Conservation (phyloP, 768 basidiomycete genomes). For the Calvatia gigantea region DNA sequence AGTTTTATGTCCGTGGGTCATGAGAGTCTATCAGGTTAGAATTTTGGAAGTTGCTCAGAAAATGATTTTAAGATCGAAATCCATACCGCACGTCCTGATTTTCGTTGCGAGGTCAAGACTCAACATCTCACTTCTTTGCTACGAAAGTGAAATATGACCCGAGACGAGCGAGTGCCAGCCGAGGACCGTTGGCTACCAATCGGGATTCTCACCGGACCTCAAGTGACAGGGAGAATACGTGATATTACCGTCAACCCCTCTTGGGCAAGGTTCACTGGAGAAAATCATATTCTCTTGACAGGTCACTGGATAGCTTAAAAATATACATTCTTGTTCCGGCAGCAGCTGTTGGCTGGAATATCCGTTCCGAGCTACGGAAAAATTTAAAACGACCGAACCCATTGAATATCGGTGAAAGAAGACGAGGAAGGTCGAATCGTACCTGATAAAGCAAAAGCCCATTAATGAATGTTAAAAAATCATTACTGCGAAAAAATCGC, state of each 20-base stretch:
- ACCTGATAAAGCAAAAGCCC: neutral
- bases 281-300: neutral
- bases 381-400: too few relatives aligned
- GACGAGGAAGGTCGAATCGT: too few relatives aligned
- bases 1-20: conserved; percentile 1
- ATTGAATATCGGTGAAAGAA: too few relatives aligned
- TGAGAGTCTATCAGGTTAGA: neutral
- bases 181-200: neutral
- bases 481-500: conserved; percentile 30
- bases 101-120: too few relatives aligned
- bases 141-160: neutral
- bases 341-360: neutral
- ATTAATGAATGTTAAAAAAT: neutral
- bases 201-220: neutral
- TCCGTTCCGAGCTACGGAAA: neutral
- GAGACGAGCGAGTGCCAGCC: neutral
- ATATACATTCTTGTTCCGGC: neutral
- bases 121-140: neutral
- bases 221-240: neutral
- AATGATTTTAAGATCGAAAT: neutral
- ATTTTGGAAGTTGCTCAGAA: neutral
- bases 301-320: neutral
- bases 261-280: neutral
- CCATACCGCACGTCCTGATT: neutral
- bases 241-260: neutral